Evolutionary conservation across 306 rosid genomes (phyloP).

Genomic region (Lagenaria siceraria): DNA sequence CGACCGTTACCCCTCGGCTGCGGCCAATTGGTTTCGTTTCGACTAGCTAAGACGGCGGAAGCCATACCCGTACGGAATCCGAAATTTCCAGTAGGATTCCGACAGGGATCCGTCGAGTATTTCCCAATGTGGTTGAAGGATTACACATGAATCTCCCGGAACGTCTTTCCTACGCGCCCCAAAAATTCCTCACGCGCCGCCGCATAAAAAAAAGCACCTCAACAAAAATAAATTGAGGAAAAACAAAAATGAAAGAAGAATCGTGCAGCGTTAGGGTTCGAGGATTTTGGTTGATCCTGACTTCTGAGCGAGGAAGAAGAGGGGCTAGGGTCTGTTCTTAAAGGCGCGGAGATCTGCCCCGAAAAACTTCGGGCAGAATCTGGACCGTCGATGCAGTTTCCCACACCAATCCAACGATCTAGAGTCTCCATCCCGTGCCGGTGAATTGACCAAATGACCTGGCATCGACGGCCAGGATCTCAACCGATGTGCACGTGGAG

Average conservation of each 20-base stretch:
- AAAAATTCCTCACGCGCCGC: slow-evolving; percentile 20
- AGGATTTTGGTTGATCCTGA: slow-evolving; percentile 42
- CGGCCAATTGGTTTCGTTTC: slow-evolving; percentile 62
- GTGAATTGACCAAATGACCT: slow-evolving; percentile 34
- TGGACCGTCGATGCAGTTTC: not conserved
- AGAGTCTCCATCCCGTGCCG: slow-evolving; percentile 11
- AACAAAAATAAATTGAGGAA: not conserved
- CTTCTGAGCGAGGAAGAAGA: slow-evolving; percentile 54
- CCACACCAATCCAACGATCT: slow-evolving; percentile 16
- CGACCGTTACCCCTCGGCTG: slow-evolving; percentile 46
- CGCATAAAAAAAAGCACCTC: too few species aligned
- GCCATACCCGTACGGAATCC: slow-evolving; percentile 45
- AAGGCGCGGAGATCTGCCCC: slow-evolving; percentile 97
- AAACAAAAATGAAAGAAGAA: not conserved
- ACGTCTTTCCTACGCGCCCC: not conserved
- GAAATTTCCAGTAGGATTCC: slow-evolving; percentile 22
- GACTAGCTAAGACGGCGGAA: slow-evolving; percentile 74
- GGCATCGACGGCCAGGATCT: slow-evolving; percentile 41
- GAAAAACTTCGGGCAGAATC: slow-evolving; percentile 22
- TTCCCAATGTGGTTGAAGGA: slow-evolving; percentile 28
- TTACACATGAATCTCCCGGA: slow-evolving; percentile 24
- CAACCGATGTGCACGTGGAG: slow-evolving; percentile 25
- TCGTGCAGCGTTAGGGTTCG: slow-evolving; percentile 34
- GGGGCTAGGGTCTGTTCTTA: slow-evolving; percentile 61
- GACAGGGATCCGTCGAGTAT: slow-evolving; percentile 28